Evolutionary conservation across 2,329 filamentous ascomycete species (phyloP).

Genomic region (Colletotrichum sansevieriae): DNA sequence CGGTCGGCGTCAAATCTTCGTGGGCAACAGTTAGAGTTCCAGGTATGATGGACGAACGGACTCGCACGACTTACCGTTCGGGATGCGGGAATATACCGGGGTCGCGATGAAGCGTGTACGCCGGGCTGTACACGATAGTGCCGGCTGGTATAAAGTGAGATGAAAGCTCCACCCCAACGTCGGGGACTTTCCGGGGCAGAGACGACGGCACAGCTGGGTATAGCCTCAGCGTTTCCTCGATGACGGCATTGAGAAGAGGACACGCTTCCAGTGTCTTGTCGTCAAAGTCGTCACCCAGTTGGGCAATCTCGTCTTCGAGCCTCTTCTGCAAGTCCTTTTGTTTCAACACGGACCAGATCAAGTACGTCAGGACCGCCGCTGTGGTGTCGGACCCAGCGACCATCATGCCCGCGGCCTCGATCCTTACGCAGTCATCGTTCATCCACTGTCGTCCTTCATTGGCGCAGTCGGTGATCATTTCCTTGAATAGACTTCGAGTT

Average conservation of each 20-base stretch:
- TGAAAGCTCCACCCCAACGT: constrained; percentile 53
- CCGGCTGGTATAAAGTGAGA: constrained; percentile 56
- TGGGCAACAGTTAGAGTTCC: not conserved
- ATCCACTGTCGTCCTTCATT: not conserved
- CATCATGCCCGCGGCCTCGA: constrained; percentile 60
- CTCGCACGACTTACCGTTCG: constrained; percentile 36
- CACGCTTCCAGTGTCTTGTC: constrained; percentile 52
- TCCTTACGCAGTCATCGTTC: constrained; percentile 49
- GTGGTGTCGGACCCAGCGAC: constrained; percentile 67
- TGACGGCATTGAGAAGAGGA: constrained; percentile 56
- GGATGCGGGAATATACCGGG: constrained; percentile 56
- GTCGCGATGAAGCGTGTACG: constrained; percentile 62
- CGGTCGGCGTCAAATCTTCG: constrained; percentile 37
- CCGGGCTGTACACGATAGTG: constrained; percentile 55
- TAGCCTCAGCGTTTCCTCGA: constrained; percentile 60
- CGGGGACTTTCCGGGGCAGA: constrained; percentile 56
- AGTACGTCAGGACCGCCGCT: constrained; percentile 62
- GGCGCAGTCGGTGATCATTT: constrained; percentile 10
- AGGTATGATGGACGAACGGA: too few relatives aligned
- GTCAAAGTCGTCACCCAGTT: constrained; percentile 44
- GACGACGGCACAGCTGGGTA: constrained; percentile 55
- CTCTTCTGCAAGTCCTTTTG: constrained; percentile 47
- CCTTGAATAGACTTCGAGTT: constrained; percentile 6
- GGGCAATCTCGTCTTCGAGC: constrained; percentile 52
- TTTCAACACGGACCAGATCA: constrained; percentile 55